These are phyloP conservation scores for Paramyrothecium roridum DNA, from an alignment of 2,329 filamentous ascomycete species.

Conservation along the genomic window DNA sequence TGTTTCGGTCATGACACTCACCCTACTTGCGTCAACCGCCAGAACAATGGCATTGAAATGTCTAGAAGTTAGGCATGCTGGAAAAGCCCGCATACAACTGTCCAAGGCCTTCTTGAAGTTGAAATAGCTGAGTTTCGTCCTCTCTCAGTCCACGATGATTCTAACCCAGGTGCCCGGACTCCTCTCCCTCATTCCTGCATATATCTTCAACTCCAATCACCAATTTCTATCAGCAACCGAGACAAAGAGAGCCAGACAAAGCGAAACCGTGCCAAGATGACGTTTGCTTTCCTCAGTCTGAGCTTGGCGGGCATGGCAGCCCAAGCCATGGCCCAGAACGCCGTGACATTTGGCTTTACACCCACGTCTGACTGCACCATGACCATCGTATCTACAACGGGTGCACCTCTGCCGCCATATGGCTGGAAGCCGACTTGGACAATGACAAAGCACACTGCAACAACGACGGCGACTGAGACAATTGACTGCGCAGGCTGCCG, in stretches of 20 bases:
- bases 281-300: not conserved
- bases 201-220: not conserved
- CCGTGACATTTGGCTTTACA: not conserved
- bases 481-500: not conserved
- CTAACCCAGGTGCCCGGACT: not conserved
- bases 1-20: not conserved
- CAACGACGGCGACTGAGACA: not conserved
- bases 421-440: not conserved
- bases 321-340: not conserved
- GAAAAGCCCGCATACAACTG: not conserved
- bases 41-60: not conserved
- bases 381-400: not conserved
- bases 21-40: not conserved
- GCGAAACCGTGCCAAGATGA: not conserved
- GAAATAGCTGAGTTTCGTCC: not conserved
- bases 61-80: not conserved
- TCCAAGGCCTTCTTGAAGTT: not conserved
- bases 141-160: too few relatives aligned
- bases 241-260: not conserved
- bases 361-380: conserved; percentile 8
- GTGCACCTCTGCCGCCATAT: not conserved
- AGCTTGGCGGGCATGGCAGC: not conserved
- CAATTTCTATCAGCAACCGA: not conserved
- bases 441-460: not conserved
- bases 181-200: not conserved